phyloP scores from a whole-genome alignment of 257 asterid species.

The Cruciata laevipes region DNA sequence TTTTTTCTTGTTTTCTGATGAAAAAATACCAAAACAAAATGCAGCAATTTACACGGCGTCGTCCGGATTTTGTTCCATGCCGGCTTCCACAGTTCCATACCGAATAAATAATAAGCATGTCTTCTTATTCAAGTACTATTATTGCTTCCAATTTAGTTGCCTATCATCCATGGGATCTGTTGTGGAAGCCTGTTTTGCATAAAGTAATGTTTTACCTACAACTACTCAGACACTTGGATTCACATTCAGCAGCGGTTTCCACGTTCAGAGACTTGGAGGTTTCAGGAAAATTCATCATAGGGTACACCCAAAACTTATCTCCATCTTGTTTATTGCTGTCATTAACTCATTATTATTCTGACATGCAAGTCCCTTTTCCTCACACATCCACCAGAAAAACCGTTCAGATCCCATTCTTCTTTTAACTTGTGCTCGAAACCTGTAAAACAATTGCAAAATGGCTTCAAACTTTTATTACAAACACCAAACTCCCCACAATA shows the following conservation, averaged over 20 bases:
- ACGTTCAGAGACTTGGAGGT: slow-evolving; percentile 10
- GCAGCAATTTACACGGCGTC: too few relatives aligned
- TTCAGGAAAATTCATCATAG: slow-evolving; percentile 19
- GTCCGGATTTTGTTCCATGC: too few relatives aligned
- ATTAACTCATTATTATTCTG: slow-evolving; percentile 4
- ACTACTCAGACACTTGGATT: slow-evolving; percentile 32
- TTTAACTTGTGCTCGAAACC: slow-evolving; percentile 23
- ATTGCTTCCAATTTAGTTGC: too few relatives aligned
- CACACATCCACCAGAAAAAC: slow-evolving; percentile 40
- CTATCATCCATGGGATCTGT: too few relatives aligned
- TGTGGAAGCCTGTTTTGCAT: too few relatives aligned
- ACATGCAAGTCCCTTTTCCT: slow-evolving; percentile 25
- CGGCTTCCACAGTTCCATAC: too few relatives aligned
- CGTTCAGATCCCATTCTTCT: slow-evolving; percentile 28
- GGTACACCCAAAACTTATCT: slow-evolving; percentile 21
- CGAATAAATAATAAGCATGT: too few relatives aligned
- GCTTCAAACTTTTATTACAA: slow-evolving; percentile 24
- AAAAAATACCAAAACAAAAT: too few relatives aligned
- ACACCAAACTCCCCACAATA: slow-evolving; percentile 39
- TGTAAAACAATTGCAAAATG: slow-evolving; percentile 35
- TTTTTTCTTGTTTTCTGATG: too few relatives aligned
- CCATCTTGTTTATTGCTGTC: slow-evolving; percentile 3
- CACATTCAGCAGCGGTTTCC: slow-evolving; percentile 28
- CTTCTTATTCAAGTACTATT: too few relatives aligned
- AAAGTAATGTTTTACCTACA: too few relatives aligned